A percentile compares a stretch with the other conserved stretches of the same genome.
Conservation (phyloP, 805 yeast genomes). For the Candida verbasci region DNA sequence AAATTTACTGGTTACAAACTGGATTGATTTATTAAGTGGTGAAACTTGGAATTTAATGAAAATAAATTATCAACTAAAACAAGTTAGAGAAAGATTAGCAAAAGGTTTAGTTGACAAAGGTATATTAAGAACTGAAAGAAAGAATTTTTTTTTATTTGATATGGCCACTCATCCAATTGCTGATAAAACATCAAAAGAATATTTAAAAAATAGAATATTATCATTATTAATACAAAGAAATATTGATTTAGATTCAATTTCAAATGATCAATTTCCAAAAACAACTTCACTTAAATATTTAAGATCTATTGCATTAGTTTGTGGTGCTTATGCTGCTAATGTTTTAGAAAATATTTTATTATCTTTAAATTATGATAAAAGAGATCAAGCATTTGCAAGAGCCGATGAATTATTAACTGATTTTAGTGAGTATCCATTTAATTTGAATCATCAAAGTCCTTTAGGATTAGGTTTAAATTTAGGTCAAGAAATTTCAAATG, state of each 20-base stretch:
- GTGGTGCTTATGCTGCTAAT: conserved; percentile 93
- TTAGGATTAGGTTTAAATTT: conserved; percentile 72
- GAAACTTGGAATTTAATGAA: conserved; percentile 98
- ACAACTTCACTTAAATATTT: conserved; percentile 64
- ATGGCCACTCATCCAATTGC: conserved; percentile 98
- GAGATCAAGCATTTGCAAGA: conserved; percentile 88
- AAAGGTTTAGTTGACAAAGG: conserved; percentile 98
- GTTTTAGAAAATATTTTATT: conserved; percentile 87
- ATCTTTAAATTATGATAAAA: conserved; percentile 73
- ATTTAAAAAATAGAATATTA: conserved; percentile 68
- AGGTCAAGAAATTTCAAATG: conserved; percentile 49
- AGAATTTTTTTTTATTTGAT: conserved; percentile 89
- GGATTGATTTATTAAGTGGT: conserved; percentile 92
- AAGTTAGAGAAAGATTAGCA: conserved; percentile 93
- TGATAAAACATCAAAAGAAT: conserved; percentile 80
- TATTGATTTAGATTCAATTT: conserved; percentile 39
- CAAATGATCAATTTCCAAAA: conserved; percentile 61
- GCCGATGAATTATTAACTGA: conserved; percentile 89
- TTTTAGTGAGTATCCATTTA: conserved; percentile 82
- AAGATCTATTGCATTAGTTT: conserved; percentile 76
- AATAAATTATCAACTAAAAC: conserved; percentile 91
- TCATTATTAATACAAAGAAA: conserved; percentile 69
- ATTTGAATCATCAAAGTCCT: conserved; percentile 48
- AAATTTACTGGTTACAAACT: conserved; percentile 70
- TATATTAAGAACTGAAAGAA: conserved; percentile 89